Evolutionary conservation across 441 rosid genomes (phyloP), one percentile per base, ranked within the genome.

Genomic region (Populus hybrid): DNA sequence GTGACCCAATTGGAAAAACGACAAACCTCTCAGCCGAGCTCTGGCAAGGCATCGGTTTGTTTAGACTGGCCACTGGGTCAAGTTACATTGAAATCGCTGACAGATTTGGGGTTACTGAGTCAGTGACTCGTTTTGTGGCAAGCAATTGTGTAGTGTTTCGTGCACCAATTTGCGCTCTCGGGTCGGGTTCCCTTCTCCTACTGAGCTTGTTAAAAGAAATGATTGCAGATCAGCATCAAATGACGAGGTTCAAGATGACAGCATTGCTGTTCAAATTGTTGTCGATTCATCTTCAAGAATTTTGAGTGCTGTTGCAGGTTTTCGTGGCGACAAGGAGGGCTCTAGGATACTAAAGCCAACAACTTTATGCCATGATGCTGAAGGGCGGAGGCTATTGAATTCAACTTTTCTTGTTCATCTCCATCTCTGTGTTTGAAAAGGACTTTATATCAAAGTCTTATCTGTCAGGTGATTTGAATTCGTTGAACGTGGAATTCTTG

Each of bases 91-190:
- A 85, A 46, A 85, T 88, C 72, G 85, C 93, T 42, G 71, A 65
- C 23, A 73, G 88, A 42, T 90, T 90, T 63, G 86, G 89, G 71
- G 92, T 90, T 73, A 46, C 88, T 1, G 92, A 86, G 86, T 71
- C 88, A 3, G 87, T 82, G 81, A 71, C 90, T 70, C 90, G 90
- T 90, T 89, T 73, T 87, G 91, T 69, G 80, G 82, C 9, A 89
- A 84, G 81, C 92, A 90, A 63, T 66, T 88, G 79, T 90, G 90
- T 69, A 89, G 90, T n/a, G 92, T 90, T 20, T 86, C 87, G 28
- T 87, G 94, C 82, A 90, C 90, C 40, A 87, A 90, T 86, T 89
- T 90, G 71, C 85, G 92, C 20, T 90, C 88, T 80, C 87, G 94
- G 92, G 85, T 88, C 10, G 87, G 82, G 10, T 90, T 90, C 81